A percentile compares a stretch with the other conserved stretches of the same genome.
Evolutionary conservation across 148 eudicot species (phyloP).

Genomic region (Beta vulgaris): DNA sequence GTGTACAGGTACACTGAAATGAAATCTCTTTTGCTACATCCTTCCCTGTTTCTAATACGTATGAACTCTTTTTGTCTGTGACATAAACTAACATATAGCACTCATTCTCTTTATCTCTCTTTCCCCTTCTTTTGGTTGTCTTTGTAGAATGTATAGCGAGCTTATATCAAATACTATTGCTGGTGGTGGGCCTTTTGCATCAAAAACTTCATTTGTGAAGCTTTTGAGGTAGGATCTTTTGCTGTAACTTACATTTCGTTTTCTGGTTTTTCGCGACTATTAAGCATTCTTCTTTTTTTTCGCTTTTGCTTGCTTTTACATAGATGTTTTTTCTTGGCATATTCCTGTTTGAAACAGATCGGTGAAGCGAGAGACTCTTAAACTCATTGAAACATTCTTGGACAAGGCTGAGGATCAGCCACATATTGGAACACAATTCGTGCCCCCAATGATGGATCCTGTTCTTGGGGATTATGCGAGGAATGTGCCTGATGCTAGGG

Average conservation of each 20-base stretch:
- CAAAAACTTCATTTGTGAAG: conserved; percentile 81
- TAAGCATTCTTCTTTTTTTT: not conserved
- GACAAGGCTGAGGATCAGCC: conserved; percentile 99
- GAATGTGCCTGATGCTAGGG: conserved; percentile 98
- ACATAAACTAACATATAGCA: conserved; percentile 5
- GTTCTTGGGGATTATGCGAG: conserved; percentile 95
- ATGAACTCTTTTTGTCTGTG: not conserved
- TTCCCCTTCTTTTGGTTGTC: conserved; percentile 16
- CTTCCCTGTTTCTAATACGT: not conserved
- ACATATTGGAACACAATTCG: conserved; percentile 91
- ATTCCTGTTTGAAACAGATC: conserved; percentile 53
- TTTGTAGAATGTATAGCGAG: conserved; percentile 95
- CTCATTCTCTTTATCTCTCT: not conserved
- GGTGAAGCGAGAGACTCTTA: conserved; percentile 92
- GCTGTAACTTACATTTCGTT: not conserved
- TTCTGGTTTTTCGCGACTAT: not conserved
- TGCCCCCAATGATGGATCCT: conserved; percentile 99
- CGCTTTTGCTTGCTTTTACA: not conserved
- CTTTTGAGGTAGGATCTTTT: conserved; percentile 66
- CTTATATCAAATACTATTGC: conserved; percentile 87
- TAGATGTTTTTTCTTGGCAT: not conserved
- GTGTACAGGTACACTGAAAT: conserved; percentile 70
- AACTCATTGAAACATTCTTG: conserved; percentile 93
- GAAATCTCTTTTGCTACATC: not conserved
- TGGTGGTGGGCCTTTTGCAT: conserved; percentile 86